phyloP scores from a whole-genome alignment of 2,329 filamentous ascomycete genomes.

The Sordariomycetes sp. region DNA sequence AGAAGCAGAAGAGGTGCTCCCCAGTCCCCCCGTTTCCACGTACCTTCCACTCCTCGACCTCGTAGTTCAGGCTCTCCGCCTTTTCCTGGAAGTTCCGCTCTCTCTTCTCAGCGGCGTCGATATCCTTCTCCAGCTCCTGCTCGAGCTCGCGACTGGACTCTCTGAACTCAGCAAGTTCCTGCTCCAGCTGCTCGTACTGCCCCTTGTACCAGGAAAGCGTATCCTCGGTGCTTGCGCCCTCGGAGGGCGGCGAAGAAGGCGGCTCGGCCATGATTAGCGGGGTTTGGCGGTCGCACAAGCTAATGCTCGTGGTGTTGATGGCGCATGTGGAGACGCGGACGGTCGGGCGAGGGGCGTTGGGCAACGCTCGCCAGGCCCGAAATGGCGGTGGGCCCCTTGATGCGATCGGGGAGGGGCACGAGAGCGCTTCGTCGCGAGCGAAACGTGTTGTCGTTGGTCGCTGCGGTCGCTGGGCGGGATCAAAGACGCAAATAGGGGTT shows the following conservation, averaged over 20 bases:
- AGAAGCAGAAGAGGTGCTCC: background rate
- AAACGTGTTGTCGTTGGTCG: background rate
- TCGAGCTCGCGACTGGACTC: conserved; percentile 90
- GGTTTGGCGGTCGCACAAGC: conserved; percentile 3
- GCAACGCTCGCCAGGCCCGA: background rate
- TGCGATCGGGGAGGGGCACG: background rate
- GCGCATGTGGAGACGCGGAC: background rate
- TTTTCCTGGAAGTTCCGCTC: conserved; percentile 80
- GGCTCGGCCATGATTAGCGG: conserved; percentile 40
- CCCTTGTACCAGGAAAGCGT: conserved; percentile 89
- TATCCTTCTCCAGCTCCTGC: conserved; percentile 87
- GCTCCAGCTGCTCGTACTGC: conserved; percentile 87
- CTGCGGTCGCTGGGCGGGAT: background rate
- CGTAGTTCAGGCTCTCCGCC: conserved; percentile 72
- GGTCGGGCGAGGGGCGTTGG: background rate
- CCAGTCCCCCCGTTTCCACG: conserved; percentile 13
- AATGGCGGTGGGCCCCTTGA: background rate
- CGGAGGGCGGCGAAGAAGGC: conserved; percentile 51
- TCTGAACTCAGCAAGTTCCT: conserved; percentile 88
- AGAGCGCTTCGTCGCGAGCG: background rate
- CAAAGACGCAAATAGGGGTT: background rate
- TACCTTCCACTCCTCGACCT: conserved; percentile 98
- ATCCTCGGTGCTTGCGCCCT: conserved; percentile 51
- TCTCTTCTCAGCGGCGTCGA: conserved; percentile 89
- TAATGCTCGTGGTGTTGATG: background rate